Percentiles rank a stretch among this genome's conserved stretches.
Conservation (phyloP, 2,329 filamentous ascomycete species). For the Alternaria novae-zelandiae region DNA sequence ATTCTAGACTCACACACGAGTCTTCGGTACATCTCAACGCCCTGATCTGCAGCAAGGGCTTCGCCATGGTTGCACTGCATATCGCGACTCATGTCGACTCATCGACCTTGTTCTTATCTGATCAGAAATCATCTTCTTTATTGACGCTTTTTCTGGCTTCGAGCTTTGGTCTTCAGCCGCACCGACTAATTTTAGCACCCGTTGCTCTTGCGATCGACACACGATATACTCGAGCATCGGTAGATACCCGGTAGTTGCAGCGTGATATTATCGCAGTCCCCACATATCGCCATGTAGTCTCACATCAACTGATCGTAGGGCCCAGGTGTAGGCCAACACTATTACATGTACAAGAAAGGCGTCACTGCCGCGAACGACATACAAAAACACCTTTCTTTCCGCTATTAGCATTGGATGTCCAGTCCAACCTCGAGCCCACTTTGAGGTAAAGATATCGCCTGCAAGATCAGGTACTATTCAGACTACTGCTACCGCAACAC, state of each 20-base stretch:
- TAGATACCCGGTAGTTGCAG: neutral
- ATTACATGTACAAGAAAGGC: neutral
- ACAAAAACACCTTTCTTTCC: neutral
- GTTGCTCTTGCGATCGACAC: neutral
- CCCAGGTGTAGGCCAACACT: neutral
- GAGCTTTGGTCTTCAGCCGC: neutral
- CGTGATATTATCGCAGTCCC: neutral
- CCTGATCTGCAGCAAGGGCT: neutral
- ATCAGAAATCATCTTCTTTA: neutral
- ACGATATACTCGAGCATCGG: neutral
- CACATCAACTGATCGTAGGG: neutral
- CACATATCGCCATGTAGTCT: neutral
- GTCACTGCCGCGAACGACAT: neutral
- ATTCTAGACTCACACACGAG: slow-evolving; percentile 3
- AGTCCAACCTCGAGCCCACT: neutral
- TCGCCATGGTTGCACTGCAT: neutral
- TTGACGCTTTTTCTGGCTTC: neutral
- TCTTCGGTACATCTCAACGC: neutral
- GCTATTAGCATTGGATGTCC: neutral
- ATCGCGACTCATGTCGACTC: neutral
- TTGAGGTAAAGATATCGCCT: neutral
- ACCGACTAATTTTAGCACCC: neutral
- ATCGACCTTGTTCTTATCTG: neutral
- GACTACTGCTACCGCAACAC: neutral
- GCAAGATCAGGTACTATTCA: neutral